Evolutionary conservation across 2,329 filamentous ascomycete species (phyloP).

Genomic region (Claviceps purpurea): DNA sequence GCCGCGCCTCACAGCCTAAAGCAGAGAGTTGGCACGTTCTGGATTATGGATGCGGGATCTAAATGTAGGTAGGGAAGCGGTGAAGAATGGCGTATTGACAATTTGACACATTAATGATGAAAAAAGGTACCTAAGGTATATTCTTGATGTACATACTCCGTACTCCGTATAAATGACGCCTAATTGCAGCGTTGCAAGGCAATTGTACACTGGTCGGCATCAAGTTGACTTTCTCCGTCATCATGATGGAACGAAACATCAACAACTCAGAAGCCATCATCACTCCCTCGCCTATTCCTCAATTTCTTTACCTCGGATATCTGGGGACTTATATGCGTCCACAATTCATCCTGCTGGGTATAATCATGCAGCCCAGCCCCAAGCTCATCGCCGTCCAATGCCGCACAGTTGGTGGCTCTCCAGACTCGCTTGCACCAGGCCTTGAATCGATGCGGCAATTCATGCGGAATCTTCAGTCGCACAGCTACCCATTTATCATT

Average conservation of each 20-base stretch:
- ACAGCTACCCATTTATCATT: slow-evolving; percentile 45
- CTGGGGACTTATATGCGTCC: slow-evolving; percentile 12
- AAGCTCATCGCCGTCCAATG: slow-evolving; percentile 2
- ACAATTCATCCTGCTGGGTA: slow-evolving; percentile 11
- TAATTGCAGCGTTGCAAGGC: no score
- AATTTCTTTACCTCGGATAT: not conserved
- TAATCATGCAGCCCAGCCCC: slow-evolving; percentile 10
- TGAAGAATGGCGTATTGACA: no score
- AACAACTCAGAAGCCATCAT: not conserved
- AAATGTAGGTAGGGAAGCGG: no score
- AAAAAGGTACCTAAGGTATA: no score
- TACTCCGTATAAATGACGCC: no score
- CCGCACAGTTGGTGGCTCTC: slow-evolving; percentile 6
- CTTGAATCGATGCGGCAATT: slow-evolving; percentile 36
- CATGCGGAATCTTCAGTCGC: slow-evolving; percentile 43
- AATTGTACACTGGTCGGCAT: no score
- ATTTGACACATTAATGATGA: no score
- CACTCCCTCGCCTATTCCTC: not conserved
- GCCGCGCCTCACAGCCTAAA: no score
- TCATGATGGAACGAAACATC: not conserved
- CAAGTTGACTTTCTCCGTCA: no score
- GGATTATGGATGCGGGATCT: no score
- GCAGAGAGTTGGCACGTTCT: no score
- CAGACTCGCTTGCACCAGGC: slow-evolving; percentile 27
- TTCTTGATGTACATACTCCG: no score